Evolutionary conservation across 768 basidiomycete species (phyloP).

Genomic region (Rubroboletus satanas): DNA sequence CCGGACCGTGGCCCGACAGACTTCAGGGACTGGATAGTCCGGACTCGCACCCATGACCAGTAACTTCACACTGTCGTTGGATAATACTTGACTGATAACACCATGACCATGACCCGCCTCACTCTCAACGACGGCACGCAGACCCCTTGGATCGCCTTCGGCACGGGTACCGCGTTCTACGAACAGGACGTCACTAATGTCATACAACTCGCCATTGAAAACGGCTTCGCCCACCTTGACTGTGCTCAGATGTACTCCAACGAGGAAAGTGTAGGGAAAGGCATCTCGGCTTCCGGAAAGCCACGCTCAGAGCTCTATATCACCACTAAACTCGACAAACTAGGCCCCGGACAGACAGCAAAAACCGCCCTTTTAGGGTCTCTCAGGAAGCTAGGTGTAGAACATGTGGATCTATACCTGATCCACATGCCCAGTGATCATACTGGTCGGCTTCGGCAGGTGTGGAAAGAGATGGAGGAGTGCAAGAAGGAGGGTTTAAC

Average conservation of each 20-base stretch:
- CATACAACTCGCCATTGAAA: not conserved
- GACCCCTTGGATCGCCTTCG: slow-evolving; percentile 1
- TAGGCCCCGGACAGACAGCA: not conserved
- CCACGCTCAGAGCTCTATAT: not conserved
- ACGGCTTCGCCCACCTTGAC: not conserved
- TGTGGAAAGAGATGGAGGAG: not conserved
- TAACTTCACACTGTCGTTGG: not conserved
- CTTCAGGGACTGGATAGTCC: not conserved
- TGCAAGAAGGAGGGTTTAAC: slow-evolving; percentile 2
- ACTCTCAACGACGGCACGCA: not conserved
- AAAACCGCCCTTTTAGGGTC: not conserved
- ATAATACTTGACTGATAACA: not conserved
- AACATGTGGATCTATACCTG: not conserved
- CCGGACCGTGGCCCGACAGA: not conserved
- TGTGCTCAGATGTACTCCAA: slow-evolving; percentile 4
- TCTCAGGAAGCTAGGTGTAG: not conserved
- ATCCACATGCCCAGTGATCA: not conserved
- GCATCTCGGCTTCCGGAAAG: not conserved
- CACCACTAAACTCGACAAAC: not conserved
- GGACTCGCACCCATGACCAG: not conserved
- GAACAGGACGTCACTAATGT: not conserved
- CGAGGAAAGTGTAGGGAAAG: slow-evolving; percentile 2
- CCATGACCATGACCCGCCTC: not conserved
- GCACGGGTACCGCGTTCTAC: not conserved
- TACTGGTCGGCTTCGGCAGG: not conserved